Percentiles rank a stretch among this genome's conserved stretches.
These are phyloP conservation scores for Mariannaea elegans DNA, from an alignment of 2,329 filamentous ascomycete genomes.

Conservation along the genomic window DNA sequence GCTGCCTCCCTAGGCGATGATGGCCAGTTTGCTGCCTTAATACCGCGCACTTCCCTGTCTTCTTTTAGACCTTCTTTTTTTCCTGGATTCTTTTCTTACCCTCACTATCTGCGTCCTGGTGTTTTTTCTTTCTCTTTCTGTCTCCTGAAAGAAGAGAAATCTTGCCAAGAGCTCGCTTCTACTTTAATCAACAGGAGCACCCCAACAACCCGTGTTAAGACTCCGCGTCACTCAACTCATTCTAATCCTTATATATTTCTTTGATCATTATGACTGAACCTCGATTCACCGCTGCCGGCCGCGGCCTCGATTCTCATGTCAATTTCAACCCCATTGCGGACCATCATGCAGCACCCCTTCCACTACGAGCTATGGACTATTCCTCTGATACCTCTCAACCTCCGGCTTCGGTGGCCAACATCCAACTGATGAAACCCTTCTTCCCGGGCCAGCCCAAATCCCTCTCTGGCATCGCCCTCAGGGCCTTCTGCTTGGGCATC, in stretches of 20 bases:
- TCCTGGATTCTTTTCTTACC: not conserved
- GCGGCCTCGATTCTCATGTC: conserved; percentile 13
- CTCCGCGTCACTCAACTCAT: not conserved
- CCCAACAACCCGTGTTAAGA: not conserved
- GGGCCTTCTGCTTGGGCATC: conserved; percentile 64
- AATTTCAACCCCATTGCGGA: conserved; percentile 32
- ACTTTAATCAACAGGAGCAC: not conserved
- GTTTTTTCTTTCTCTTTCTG: not conserved
- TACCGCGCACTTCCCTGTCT: not conserved
- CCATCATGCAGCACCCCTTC: conserved; percentile 25
- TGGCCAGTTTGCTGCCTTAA: conserved; percentile 27
- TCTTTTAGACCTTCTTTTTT: conserved; percentile 5
- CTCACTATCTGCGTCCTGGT: not conserved
- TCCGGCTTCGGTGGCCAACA: conserved; percentile 38
- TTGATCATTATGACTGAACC: conserved; percentile 27
- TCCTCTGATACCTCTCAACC: conserved; percentile 22
- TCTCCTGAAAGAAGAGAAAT: not conserved
- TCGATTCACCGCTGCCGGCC: conserved; percentile 8
- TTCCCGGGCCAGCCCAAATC: conserved; percentile 62
- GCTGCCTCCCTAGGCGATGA: conserved; percentile 32
- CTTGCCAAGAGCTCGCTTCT: not conserved
- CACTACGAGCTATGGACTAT: conserved; percentile 23
- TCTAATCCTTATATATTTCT: conserved; percentile 21
- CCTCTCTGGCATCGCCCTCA: conserved; percentile 66
- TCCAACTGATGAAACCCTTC: conserved; percentile 44